Percentiles rank a stretch among this genome's conserved stretches.
Conservation (phyloP, 2,329 filamentous ascomycete genomes). For the Talaromyces amestolkiae region DNA sequence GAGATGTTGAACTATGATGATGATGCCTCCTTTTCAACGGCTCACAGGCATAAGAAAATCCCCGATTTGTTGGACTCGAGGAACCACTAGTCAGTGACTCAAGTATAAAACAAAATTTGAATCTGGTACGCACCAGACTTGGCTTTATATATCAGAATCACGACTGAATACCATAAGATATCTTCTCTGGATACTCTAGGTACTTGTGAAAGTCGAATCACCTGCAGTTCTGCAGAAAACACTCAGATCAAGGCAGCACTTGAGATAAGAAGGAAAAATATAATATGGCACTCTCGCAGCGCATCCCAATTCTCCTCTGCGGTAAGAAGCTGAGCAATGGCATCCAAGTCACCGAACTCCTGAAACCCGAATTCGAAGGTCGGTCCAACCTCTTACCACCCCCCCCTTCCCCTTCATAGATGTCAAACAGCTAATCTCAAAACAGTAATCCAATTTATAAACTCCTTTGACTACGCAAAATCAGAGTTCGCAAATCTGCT, state of each 20-base stretch:
- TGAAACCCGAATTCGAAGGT: slow-evolving; percentile 27
- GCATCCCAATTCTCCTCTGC: slow-evolving; percentile 23
- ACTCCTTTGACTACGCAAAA: slow-evolving; percentile 6
- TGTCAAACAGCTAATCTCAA: neutral
- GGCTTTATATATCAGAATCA: neutral
- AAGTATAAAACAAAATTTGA: neutral
- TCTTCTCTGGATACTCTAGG: neutral
- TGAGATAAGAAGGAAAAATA: neutral
- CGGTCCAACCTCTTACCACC: neutral
- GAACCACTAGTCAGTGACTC: neutral
- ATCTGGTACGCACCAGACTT: neutral
- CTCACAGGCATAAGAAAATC: neutral
- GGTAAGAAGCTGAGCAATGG: slow-evolving; percentile 21
- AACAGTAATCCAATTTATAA: slow-evolving; percentile 3
- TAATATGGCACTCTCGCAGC: neutral
- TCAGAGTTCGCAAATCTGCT: slow-evolving; percentile 8
- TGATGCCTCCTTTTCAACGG: neutral
- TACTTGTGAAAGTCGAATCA: too few relatives aligned
- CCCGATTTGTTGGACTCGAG: neutral
- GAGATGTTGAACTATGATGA: neutral
- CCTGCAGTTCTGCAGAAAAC: too few relatives aligned
- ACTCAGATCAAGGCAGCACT: neutral
- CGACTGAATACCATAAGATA: neutral
- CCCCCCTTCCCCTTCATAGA: neutral
- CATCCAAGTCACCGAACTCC: slow-evolving; percentile 21